Percentiles rank a stretch among this genome's conserved stretches.
These are phyloP conservation scores for Cyberlindnera suaveolens DNA, from an alignment of 805 yeast species.

Conservation along the genomic window DNA sequence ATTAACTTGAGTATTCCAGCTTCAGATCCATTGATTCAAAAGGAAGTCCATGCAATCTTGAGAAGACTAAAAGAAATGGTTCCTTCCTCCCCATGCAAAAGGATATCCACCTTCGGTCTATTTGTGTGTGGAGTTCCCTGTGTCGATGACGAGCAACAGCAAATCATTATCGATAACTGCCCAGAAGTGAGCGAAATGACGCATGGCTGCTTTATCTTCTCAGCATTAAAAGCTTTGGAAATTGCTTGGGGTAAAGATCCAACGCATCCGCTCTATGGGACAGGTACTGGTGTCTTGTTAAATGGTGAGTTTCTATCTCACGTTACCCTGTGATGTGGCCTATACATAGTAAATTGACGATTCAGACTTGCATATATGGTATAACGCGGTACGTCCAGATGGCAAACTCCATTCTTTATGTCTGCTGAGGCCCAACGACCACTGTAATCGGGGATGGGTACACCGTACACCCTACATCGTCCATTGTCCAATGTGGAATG, in stretches of 20 bases:
- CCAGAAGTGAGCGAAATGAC: conserved; percentile 4
- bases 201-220: conserved; percentile 6
- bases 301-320: too few relatives aligned
- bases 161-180: conserved; percentile 3
- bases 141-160: conserved; percentile 3
- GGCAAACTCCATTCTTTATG: too few relatives aligned
- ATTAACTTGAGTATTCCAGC: conserved; percentile 4
- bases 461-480: too few relatives aligned
- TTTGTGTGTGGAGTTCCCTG: conserved; percentile 6
- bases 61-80: conserved; percentile 5
- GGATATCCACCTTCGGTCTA: conserved; percentile 5
- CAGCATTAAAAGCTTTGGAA: conserved; percentile 5
- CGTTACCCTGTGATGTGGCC: too few relatives aligned
- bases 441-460: too few relatives aligned
- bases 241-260: conserved; percentile 6
- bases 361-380: too few relatives aligned
- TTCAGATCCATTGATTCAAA: conserved; percentile 5
- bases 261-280: too few relatives aligned
- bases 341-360: too few relatives aligned
- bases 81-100: conserved; percentile 4
- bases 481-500: too few relatives aligned
- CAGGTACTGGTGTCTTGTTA: too few relatives aligned
- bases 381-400: too few relatives aligned
- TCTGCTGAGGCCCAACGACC: too few relatives aligned
- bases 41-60: conserved; percentile 4